Conservation (phyloP, 768 basidiomycete species). For the Botryobasidium botryosum region DNA sequence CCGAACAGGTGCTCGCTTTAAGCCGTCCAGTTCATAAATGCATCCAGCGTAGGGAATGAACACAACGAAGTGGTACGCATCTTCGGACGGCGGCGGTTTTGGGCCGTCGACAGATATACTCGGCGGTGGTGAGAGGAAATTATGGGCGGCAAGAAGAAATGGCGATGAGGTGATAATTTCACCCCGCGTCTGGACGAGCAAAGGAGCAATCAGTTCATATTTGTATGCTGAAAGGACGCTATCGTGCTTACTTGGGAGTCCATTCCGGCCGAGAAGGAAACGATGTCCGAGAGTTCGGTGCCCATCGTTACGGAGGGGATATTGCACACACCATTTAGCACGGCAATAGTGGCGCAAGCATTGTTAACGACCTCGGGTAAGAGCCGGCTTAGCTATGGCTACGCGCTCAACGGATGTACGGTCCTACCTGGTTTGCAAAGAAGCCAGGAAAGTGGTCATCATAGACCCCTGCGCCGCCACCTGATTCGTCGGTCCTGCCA, state of each 20-base stretch:
- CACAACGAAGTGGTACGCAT: constrained; percentile 94
- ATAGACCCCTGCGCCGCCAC: constrained; percentile 15
- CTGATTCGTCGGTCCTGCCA: constrained; percentile 23
- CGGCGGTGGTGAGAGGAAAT: constrained; percentile 79
- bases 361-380: constrained; percentile 66
- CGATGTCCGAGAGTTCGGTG: constrained; percentile 50
- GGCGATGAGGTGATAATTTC: constrained; percentile 66
- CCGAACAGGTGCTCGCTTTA: constrained; percentile 59
- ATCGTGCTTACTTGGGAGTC: constrained; percentile 40
- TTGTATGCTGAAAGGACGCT: not conserved
- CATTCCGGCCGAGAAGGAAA: constrained; percentile 69
- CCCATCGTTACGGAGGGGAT: constrained; percentile 48
- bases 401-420: not conserved
- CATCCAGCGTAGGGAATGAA: constrained; percentile 73
- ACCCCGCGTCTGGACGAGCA: constrained; percentile 35
- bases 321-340: constrained; percentile 79
- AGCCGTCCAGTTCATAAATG: constrained; percentile 86
- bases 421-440: constrained; percentile 58
- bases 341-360: constrained; percentile 90
- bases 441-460: constrained; percentile 55
- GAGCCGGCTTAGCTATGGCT: not conserved
- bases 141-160: constrained; percentile 75
- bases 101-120: constrained; percentile 49
- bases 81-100: constrained; percentile 42
- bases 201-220: not conserved